phyloP scores from a whole-genome alignment of 2,329 filamentous ascomycete species.

The Talaromyces rugulosus region DNA sequence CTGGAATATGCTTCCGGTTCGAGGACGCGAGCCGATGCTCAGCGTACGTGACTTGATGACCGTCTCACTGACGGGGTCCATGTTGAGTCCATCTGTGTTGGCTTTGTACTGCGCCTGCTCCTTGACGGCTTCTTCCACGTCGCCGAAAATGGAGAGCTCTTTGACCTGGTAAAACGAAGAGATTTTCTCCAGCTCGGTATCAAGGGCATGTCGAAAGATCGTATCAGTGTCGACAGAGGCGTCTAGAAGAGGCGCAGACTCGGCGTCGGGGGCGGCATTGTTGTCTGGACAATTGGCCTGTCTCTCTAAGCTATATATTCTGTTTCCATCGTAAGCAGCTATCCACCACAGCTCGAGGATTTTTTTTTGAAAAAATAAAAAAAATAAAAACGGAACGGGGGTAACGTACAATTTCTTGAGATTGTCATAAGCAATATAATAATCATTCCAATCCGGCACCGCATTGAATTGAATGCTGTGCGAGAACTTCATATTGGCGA shows the following conservation, averaged over 20 bases:
- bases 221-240: constrained; percentile 67
- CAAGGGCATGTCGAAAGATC: constrained; percentile 75
- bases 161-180: constrained; percentile 86
- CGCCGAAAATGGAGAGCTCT: constrained; percentile 78
- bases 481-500: constrained; percentile 98
- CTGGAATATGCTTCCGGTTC: constrained; percentile 51
- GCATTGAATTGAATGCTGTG: constrained; percentile 99
- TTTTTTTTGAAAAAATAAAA: too few species aligned
- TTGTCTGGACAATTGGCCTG: constrained; percentile 60
- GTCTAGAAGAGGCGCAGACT: constrained; percentile 77
- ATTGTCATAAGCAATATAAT: constrained; percentile 98
- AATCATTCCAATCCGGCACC: constrained; percentile 97
- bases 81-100: constrained; percentile 45
- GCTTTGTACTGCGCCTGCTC: constrained; percentile 69
- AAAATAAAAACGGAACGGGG: not conserved
- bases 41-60: constrained; percentile 39
- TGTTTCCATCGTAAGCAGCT: constrained; percentile 31
- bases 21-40: constrained; percentile 38
- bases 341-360: not conserved
- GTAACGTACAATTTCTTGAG: constrained; percentile 86
- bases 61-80: constrained; percentile 39
- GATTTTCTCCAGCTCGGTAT: constrained; percentile 90
- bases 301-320: constrained; percentile 94
- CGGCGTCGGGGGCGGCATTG: constrained; percentile 61
- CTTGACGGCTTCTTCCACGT: constrained; percentile 69